Evolutionary conservation across 768 basidiomycete genomes (phyloP).

Genomic region (Leccinum arenicola): DNA sequence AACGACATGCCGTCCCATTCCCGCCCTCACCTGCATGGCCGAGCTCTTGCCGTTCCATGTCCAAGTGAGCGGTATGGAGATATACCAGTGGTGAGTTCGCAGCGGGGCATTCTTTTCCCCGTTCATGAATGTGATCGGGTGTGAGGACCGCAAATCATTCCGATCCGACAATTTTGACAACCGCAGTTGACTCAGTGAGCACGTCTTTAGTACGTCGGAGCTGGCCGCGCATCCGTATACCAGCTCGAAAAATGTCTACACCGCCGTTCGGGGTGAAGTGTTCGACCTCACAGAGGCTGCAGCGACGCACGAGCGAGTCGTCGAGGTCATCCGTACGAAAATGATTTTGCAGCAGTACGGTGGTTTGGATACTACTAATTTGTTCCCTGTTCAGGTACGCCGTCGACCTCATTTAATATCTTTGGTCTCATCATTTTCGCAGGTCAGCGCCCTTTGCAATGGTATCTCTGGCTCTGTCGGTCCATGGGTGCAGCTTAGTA

Average conservation of each 20-base stretch:
- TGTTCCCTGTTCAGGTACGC: conserved; percentile 93
- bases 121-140: neutral
- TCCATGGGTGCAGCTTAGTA: conserved; percentile 71
- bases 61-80: neutral
- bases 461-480: conserved; percentile 79
- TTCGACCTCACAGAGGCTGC: no score
- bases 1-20: no score
- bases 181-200: no score
- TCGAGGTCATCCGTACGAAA: conserved; percentile 74
- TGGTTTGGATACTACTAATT: conserved; percentile 62
- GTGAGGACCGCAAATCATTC: no score
- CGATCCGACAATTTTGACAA: no score
- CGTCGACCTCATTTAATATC: neutral
- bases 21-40: neutral
- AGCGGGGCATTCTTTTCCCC: neutral
- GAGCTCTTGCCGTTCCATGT: neutral
- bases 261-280: neutral
- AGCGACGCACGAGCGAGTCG: conserved; percentile 58
- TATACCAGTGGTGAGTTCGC: neutral
- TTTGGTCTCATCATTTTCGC: neutral
- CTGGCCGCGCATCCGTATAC: neutral
- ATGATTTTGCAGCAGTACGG: conserved; percentile 79
- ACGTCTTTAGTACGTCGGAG: neutral
- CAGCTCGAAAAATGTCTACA: neutral
- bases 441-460: conserved; percentile 92